A percentile compares a stretch with the other conserved stretches of the same genome.
Evolutionary conservation across 768 basidiomycete species (phyloP).

Genomic region (Tricholoma hemisulphureum): DNA sequence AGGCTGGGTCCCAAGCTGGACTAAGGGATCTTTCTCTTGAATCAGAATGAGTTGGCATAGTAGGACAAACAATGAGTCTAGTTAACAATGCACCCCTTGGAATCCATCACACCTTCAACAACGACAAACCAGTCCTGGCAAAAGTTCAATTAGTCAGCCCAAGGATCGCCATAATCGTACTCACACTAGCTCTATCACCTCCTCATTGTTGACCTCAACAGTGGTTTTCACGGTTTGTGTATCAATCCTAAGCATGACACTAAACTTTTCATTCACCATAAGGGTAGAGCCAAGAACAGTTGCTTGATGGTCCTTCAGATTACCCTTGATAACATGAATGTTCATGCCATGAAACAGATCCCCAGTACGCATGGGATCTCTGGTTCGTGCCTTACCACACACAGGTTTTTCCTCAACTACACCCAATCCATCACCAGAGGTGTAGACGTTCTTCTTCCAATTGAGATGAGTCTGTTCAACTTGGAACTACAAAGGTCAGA

Average conservation of each 20-base stretch:
- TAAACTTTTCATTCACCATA: not conserved
- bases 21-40: not conserved
- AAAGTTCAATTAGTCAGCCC: not conserved
- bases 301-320: not conserved
- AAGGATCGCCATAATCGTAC: not conserved
- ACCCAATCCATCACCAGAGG: not conserved
- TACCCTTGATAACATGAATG: not conserved
- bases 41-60: not conserved
- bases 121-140: not conserved
- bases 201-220: not conserved
- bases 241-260: not conserved
- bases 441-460: not conserved
- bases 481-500: not conserved
- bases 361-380: not conserved
- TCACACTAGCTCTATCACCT: not conserved
- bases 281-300: not conserved
- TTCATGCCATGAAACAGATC: not conserved
- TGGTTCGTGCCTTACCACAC: not conserved
- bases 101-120: not conserved
- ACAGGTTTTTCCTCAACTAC: not conserved
- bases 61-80: not conserved
- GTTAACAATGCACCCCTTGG: not conserved
- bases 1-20: not conserved
- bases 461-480: not conserved
- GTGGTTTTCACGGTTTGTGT: not conserved